A percentile compares a stretch with the other conserved stretches of the same genome.
phyloP scores from a whole-genome alignment of 2,329 filamentous ascomycete species.

The Fusarium camptoceras region DNA sequence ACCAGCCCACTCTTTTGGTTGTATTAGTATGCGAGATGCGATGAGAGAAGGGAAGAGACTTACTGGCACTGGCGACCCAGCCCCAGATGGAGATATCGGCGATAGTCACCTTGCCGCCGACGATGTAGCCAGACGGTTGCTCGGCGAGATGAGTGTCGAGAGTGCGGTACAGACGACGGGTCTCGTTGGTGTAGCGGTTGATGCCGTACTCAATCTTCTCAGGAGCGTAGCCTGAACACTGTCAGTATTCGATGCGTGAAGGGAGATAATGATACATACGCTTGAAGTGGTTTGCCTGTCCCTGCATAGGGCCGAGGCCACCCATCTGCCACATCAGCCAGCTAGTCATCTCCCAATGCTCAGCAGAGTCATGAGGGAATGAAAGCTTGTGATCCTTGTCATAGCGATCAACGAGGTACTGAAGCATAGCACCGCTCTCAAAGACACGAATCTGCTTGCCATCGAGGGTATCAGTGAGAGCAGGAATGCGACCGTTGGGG shows the following conservation, averaged over 20 bases:
- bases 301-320: slow-evolving; percentile 84
- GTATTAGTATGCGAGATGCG: not conserved
- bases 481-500: slow-evolving; percentile 92
- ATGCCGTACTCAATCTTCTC: slow-evolving; percentile 86
- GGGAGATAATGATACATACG: slow-evolving; percentile 56
- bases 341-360: slow-evolving; percentile 83
- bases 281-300: slow-evolving; percentile 84
- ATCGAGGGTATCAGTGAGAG: slow-evolving; percentile 84
- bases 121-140: slow-evolving; percentile 67
- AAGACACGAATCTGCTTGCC: slow-evolving; percentile 81
- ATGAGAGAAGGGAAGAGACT: slow-evolving; percentile 7
- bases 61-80: slow-evolving; percentile 72
- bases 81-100: slow-evolving; percentile 86
- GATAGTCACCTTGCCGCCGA: slow-evolving; percentile 76
- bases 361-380: slow-evolving; percentile 77
- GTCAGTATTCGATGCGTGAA: not conserved
- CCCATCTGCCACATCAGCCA: slow-evolving; percentile 85
- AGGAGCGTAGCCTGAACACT: slow-evolving; percentile 73
- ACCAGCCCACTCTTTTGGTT: slow-evolving; percentile 53
- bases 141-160: slow-evolving; percentile 77
- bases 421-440: slow-evolving; percentile 85
- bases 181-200: slow-evolving; percentile 85
- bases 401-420: slow-evolving; percentile 86
- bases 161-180: slow-evolving; percentile 82
- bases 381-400: slow-evolving; percentile 85